A percentile compares a stretch with the other conserved stretches of the same genome.
These are phyloP conservation scores for Fusarium sp. DNA, from an alignment of 2,329 filamentous ascomycete species.

Conservation along the genomic window DNA sequence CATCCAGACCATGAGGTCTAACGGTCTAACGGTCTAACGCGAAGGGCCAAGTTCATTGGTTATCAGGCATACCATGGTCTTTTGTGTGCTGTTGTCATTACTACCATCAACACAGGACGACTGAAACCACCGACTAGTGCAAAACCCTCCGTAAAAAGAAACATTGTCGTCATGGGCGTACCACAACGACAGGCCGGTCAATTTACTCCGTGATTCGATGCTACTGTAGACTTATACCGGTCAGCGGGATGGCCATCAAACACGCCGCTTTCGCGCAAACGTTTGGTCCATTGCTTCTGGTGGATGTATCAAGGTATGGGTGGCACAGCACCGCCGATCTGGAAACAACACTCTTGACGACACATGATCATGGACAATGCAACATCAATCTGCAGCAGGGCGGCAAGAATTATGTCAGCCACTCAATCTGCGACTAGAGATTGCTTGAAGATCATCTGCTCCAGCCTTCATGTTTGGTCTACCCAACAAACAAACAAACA, in stretches of 20 bases:
- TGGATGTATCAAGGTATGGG: no score
- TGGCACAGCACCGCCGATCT: not conserved
- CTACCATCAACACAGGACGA: no score
- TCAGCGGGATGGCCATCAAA: not conserved
- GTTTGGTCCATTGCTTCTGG: not conserved
- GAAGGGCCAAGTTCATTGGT: not conserved
- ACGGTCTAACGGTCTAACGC: no score
- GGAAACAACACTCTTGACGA: conserved; percentile 2
- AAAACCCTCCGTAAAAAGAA: conserved; percentile 6
- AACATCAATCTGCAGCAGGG: conserved; percentile 4
- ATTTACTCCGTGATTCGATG: not conserved
- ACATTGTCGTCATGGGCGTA: not conserved
- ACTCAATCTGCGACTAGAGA: conserved; percentile 1
- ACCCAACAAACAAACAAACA: no score
- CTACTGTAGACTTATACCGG: not conserved
- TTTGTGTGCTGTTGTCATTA: not conserved
- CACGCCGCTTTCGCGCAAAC: not conserved
- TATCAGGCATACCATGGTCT: not conserved
- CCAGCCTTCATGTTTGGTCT: no score
- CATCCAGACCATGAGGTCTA: not conserved
- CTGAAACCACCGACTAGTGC: not conserved
- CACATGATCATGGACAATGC: conserved; percentile 9
- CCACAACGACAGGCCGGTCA: not conserved
- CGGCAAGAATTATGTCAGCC: conserved; percentile 21
- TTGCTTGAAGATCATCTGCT: not conserved